These are phyloP conservation scores for Fusarium hostae DNA, from an alignment of 2,329 filamentous ascomycete species.

Conservation along the genomic window DNA sequence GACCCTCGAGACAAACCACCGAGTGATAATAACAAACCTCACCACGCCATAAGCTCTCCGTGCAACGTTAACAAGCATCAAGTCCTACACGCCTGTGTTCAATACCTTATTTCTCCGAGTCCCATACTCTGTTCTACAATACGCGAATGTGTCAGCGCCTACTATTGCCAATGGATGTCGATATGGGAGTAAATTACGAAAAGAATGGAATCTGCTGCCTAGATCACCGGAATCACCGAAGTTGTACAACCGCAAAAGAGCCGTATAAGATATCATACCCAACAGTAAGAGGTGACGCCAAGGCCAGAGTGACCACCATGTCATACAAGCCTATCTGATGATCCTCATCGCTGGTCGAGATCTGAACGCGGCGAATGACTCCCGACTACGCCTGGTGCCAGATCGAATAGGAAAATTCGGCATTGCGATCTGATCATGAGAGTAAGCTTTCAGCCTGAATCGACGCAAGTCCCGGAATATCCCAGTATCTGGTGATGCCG, in stretches of 20 bases:
- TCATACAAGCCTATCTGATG: constrained; percentile 7
- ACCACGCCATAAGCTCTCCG: neutral
- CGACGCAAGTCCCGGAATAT: neutral
- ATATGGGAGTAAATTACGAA: neutral
- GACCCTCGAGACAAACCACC: neutral
- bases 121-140: neutral
- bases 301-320: constrained; percentile 3
- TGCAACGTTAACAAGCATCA: neutral
- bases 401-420: neutral
- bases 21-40: neutral
- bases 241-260: neutral
- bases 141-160: constrained; percentile 3
- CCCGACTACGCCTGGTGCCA: neutral
- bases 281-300: constrained; percentile 7
- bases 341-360: constrained; percentile 7
- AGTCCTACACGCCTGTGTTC: neutral
- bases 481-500: neutral
- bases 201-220: constrained; percentile 6
- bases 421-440: neutral
- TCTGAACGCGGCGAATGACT: neutral
- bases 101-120: neutral
- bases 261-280: neutral
- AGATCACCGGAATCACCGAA: neutral
- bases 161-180: neutral
- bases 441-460: constrained; percentile 3